phyloP scores from a whole-genome alignment of 2,329 filamentous ascomycete genomes.

The Xylaria sp. region DNA sequence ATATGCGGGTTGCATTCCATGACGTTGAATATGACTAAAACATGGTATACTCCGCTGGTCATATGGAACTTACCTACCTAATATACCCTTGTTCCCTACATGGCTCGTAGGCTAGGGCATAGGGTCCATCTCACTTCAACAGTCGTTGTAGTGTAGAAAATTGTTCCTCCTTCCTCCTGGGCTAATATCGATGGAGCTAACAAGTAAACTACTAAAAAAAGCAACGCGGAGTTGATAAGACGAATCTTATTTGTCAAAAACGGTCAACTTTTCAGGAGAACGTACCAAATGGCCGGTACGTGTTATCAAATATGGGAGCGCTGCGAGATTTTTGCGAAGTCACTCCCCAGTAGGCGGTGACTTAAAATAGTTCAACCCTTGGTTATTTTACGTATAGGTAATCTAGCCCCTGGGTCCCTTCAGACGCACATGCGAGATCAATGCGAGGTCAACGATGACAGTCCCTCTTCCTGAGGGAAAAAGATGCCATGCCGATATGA shows the following conservation, averaged over 20 bases:
- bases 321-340: neutral
- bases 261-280: neutral
- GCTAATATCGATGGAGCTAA: neutral
- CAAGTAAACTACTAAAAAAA: neutral
- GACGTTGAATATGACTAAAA: neutral
- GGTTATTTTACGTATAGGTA: neutral
- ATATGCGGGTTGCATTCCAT: neutral
- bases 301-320: neutral
- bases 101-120: neutral
- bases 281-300: neutral
- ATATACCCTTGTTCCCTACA: neutral
- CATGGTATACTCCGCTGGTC: neutral
- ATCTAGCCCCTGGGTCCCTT: neutral
- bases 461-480: neutral
- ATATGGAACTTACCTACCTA: neutral
- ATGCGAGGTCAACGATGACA: neutral
- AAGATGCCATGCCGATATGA: neutral
- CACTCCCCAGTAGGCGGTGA: neutral
- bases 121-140: neutral
- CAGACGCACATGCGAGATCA: neutral
- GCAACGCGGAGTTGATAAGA: neutral
- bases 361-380: neutral
- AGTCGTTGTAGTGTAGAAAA: neutral
- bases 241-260: neutral
- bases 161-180: neutral